Percentiles rank a stretch among this genome's conserved stretches.
Evolutionary conservation across 1,139 yeast species (phyloP).

Genomic region (Debaryomycetaceae sp.): DNA sequence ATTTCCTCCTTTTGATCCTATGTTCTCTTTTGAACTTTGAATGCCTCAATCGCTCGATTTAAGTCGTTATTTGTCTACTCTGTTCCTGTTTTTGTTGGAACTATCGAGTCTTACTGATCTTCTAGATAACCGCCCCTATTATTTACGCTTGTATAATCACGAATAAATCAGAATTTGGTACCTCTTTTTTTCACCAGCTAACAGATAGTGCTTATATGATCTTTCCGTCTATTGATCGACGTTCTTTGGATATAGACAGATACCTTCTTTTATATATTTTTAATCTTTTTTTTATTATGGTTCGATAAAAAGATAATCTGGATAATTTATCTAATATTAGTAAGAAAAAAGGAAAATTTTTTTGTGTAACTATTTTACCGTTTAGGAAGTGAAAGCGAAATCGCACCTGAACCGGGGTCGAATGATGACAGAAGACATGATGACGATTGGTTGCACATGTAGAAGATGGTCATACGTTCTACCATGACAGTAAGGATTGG

Average conservation of each 20-base stretch:
- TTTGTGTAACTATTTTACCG: not conserved
- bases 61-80: too few species aligned
- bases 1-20: too few species aligned
- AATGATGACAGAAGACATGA: not conserved
- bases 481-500: not conserved
- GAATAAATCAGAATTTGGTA: not conserved
- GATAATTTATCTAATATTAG: not conserved
- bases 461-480: not conserved
- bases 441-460: not conserved
- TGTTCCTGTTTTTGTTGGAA: too few species aligned
- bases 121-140: not conserved
- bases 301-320: not conserved
- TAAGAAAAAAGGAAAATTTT: not conserved
- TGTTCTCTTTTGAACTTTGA: not conserved
- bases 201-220: too few species aligned
- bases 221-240: too few species aligned
- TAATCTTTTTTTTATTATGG: not conserved
- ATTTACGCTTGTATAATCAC: not conserved
- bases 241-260: too few species aligned
- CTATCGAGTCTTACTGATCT: too few species aligned
- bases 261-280: not conserved
- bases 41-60: too few species aligned
- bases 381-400: not conserved
- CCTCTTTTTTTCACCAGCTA: not conserved
- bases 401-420: not conserved